A percentile compares a stretch with the other conserved stretches of the same genome.
These are phyloP conservation scores for Pistacia vera DNA, from an alignment of 345 rosid genomes.

Conservation along the genomic window DNA sequence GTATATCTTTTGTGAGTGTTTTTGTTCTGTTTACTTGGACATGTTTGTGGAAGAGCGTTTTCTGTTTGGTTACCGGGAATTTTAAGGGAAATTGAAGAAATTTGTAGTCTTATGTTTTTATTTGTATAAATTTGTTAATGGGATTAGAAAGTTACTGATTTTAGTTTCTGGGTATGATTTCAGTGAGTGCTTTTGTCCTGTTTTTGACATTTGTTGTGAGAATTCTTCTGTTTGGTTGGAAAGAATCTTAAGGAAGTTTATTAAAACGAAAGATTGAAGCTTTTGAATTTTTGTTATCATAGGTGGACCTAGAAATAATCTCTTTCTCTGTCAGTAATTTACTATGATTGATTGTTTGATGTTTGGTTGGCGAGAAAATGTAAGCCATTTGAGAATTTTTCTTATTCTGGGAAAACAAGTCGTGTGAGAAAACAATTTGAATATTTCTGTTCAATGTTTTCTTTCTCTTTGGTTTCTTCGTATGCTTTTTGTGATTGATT, in stretches of 20 bases:
- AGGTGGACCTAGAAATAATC: not conserved
- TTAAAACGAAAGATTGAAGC: not conserved
- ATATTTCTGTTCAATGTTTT: not conserved
- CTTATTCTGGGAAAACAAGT: not conserved
- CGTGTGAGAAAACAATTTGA: not conserved
- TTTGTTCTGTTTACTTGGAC: not conserved
- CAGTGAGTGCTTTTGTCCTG: not conserved
- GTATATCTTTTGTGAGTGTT: not conserved
- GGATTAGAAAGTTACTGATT: not conserved
- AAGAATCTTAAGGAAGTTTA: not conserved
- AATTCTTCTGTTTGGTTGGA: conserved; percentile 3
- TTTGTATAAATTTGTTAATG: too few species aligned
- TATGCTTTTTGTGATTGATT: too few species aligned
- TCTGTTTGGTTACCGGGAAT: too few species aligned
- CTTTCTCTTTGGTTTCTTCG: too few species aligned
- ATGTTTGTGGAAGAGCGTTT: not conserved
- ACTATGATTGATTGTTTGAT: not conserved
- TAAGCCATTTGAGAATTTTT: too few species aligned
- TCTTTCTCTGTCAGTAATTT: not conserved
- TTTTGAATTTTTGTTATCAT: not conserved
- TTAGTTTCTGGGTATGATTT: not conserved
- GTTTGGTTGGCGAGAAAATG: not conserved
- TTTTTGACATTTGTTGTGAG: not conserved
- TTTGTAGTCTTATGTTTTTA: not conserved
- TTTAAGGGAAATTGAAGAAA: not conserved